Conservation (phyloP, 1,284 basidiomycete species). For the Caloboletus firmus region DNA sequence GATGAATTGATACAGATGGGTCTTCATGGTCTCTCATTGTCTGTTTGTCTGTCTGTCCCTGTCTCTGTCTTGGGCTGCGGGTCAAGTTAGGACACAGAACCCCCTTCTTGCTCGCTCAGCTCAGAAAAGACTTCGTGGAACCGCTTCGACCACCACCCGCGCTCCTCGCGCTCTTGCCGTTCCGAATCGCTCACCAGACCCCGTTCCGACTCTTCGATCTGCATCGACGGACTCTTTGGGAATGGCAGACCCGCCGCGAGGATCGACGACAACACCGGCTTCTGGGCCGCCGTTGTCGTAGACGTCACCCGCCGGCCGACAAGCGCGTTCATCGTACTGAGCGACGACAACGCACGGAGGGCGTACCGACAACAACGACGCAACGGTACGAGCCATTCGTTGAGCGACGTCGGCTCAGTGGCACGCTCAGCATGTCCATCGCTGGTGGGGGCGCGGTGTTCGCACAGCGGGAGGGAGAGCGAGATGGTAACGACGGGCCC, state of each 20-base stretch:
- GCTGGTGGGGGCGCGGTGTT: slow-evolving; percentile 2
- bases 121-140: slow-evolving; percentile 70
- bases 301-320: slow-evolving; percentile 34
- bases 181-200: slow-evolving; percentile 32
- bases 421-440: not conserved
- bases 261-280: slow-evolving; percentile 53
- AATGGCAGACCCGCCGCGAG: slow-evolving; percentile 60
- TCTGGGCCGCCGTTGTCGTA: slow-evolving; percentile 41
- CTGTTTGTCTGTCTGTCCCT: not conserved
- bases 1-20: not conserved
- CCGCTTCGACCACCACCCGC: slow-evolving; percentile 75
- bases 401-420: not conserved
- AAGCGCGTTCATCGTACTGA: slow-evolving; percentile 36
- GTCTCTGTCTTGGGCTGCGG: too few relatives aligned
- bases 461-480: slow-evolving; percentile 26
- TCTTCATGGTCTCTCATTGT: not conserved
- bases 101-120: slow-evolving; percentile 36
- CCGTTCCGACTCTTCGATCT: slow-evolving; percentile 40
- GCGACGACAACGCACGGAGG: slow-evolving; percentile 52
- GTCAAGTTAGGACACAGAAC: not conserved
- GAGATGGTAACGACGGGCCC: slow-evolving; percentile 40
- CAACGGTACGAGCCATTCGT: slow-evolving; percentile 48
- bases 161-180: slow-evolving; percentile 64
- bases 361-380: slow-evolving; percentile 52
- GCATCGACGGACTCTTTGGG: slow-evolving; percentile 67